Evolutionary conservation across 2,329 filamentous ascomycete genomes (phyloP).

Genomic region (Ceratocystis smalleyi): DNA sequence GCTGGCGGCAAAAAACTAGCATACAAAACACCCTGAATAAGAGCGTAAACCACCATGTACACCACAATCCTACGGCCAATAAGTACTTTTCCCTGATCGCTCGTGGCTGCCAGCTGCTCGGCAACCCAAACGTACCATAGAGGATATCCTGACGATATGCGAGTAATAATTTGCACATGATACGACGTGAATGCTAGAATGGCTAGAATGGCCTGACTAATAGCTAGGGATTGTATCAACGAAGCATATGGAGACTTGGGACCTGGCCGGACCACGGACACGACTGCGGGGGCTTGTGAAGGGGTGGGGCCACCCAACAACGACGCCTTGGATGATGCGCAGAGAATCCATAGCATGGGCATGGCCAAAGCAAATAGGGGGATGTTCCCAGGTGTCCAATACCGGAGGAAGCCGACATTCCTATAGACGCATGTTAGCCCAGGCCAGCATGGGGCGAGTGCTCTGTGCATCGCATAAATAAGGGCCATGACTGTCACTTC

Average conservation of each 20-base stretch:
- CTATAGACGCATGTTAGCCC: constrained; percentile 30
- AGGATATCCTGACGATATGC: constrained; percentile 75
- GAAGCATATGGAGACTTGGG: constrained; percentile 13
- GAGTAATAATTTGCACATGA: constrained; percentile 86
- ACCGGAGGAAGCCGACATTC: constrained; percentile 74
- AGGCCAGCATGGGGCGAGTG: background rate
- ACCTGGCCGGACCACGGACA: constrained; percentile 5
- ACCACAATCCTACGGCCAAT: constrained; percentile 33
- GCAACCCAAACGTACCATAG: constrained; percentile 80
- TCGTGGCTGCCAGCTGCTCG: constrained; percentile 24
- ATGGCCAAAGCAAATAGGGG: constrained; percentile 74
- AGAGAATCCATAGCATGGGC: constrained; percentile 57
- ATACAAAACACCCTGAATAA: constrained; percentile 71
- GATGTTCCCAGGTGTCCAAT: constrained; percentile 77
- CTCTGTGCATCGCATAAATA: background rate
- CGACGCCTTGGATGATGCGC: constrained; percentile 4
- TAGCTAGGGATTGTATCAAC: constrained; percentile 44
- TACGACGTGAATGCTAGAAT: constrained; percentile 60
- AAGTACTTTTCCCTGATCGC: constrained; percentile 18
- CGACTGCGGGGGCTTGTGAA: background rate
- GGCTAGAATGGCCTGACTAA: constrained; percentile 58
- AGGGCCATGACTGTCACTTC: background rate
- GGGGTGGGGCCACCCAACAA: background rate
- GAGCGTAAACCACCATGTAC: constrained; percentile 66
- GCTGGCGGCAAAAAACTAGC: constrained; percentile 85